Evolutionary conservation across 805 yeast genomes (phyloP), one percentile per base, ranked within the genome.

Genomic region (Saccharomycopsis synnaedendra): DNA sequence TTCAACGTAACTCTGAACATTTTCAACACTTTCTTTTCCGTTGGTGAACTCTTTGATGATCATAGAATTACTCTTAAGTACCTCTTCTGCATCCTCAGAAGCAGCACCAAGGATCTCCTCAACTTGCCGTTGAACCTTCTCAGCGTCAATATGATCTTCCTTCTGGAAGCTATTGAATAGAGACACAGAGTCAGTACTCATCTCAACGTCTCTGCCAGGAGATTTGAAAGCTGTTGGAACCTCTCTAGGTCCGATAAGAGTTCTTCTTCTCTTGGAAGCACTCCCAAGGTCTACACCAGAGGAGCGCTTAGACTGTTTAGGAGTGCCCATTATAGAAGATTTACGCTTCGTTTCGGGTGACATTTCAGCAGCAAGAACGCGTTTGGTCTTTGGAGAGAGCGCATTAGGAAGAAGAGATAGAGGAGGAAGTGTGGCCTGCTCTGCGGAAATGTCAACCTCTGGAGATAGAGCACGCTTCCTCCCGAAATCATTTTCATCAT

Each of bases 181-280:
- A 19, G 19, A 19, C 19, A 19, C 19, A 19, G 19, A 19, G 19
- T 19, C 19, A 19, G 19, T 19, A 19, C 19, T 19, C 19, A 19
- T 19, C n/a, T 34, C 36, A n/a, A n/a, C n/a, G 2, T n/a, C 36
- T 9, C 36, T 34, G n/a, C n/a, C n/a, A n/a, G 36, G 8, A 9
- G 36, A n/a, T 41, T 31, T 49, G 41, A 50, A 47, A 19, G 47
- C 43, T 5, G 30, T 44, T 29, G 53, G 53, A 33, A 69, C 73
- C 45, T 66, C 70, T 43, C 74, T 56, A 42, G 71, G 69, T 52
- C 71, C 70, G 36, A 66, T 63, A 51, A 70, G 62, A 56, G 71
- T 70, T 55, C 67, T 66, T 59, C 71, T 70, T 33, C 75, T 45
- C 42, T 52, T 52, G 27, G 51, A 39, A 36, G 55, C 50, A 44